Percentiles rank a stretch among this genome's conserved stretches.
phyloP scores from a whole-genome alignment of 73 alveolate genomes.

The Paramecium caudatum region DNA sequence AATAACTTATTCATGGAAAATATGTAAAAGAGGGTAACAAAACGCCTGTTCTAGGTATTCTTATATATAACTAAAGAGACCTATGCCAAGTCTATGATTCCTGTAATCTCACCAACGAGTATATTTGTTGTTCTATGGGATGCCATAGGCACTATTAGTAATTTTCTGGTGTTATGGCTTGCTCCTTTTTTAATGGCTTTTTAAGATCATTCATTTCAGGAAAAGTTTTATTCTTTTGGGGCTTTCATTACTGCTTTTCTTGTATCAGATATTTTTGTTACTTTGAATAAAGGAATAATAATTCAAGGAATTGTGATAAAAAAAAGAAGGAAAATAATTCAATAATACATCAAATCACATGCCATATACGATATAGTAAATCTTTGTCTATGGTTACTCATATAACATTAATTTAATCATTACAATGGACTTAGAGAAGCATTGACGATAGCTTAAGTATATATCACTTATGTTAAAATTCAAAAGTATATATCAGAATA shows the following conservation, averaged over 20 bases:
- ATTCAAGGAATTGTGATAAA: slow-evolving; percentile 14
- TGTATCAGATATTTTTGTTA: not conserved
- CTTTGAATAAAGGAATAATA: slow-evolving; percentile 18
- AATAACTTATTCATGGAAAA: slow-evolving; percentile 8
- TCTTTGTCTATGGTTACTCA: not conserved
- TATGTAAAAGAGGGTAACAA: not conserved
- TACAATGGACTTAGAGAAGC: not conserved
- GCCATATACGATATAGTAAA: not conserved
- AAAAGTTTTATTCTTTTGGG: too few species aligned
- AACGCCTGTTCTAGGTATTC: slow-evolving; percentile 7
- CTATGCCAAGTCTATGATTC: not conserved
- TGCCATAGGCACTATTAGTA: slow-evolving; percentile 19
- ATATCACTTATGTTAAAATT: not conserved
- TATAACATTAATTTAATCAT: not conserved
- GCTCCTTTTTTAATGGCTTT: not conserved
- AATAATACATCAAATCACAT: not conserved
- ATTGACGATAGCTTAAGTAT: not conserved
- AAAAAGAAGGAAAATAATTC: not conserved
- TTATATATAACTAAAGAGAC: too few species aligned
- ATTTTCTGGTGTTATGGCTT: not conserved
- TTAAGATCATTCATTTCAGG: too few species aligned
- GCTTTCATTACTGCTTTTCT: not conserved
- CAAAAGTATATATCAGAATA: not conserved
- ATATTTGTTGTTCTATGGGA: slow-evolving; percentile 21
- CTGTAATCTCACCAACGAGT: slow-evolving; percentile 17